Percentiles rank a stretch among this genome's conserved stretches.
Conservation (phyloP, 345 rosid genomes). For the Reutealis trisperma region DNA sequence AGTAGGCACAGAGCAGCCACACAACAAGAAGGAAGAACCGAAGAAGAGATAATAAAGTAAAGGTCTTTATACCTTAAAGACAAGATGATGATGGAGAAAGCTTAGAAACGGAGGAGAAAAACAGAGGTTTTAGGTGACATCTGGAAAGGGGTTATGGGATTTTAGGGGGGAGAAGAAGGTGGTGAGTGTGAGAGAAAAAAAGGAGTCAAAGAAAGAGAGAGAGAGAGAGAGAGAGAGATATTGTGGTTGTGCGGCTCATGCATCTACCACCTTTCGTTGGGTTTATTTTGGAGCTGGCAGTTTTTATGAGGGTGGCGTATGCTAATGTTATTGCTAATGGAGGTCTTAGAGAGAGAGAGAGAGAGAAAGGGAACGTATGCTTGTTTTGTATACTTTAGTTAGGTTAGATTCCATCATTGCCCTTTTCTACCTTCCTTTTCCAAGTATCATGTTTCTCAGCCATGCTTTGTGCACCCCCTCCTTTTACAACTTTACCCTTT, state of each 20-base stretch:
- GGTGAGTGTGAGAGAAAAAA: conserved; percentile 13
- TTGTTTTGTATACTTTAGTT: conserved; percentile 15
- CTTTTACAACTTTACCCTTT: conserved; percentile 2
- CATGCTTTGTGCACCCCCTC: background rate
- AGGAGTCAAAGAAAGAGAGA: background rate
- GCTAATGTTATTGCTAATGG: background rate
- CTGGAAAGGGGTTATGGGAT: conserved; percentile 13
- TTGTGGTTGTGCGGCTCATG: conserved; percentile 53
- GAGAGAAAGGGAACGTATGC: conserved; percentile 22
- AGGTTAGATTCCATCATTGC: conserved; percentile 33
- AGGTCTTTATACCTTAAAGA: conserved; percentile 29
- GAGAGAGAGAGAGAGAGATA: background rate
- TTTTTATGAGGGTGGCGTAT: conserved; percentile 20
- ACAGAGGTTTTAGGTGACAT: conserved; percentile 18
- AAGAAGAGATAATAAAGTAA: background rate
- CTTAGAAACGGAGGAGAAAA: conserved; percentile 32
- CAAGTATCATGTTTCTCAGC: background rate
- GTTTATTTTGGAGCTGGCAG: conserved; percentile 4
- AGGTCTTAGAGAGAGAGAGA: background rate
- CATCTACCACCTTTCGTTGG: conserved; percentile 78
- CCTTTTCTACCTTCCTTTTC: conserved; percentile 25
- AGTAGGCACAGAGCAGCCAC: background rate
- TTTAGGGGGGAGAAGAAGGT: conserved; percentile 30
- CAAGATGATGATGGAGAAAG: conserved; percentile 9
- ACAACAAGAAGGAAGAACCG: background rate